Percentiles rank a stretch among this genome's conserved stretches.
phyloP scores from a whole-genome alignment of 306 rosid genomes.

The Quercus berberidifolia region DNA sequence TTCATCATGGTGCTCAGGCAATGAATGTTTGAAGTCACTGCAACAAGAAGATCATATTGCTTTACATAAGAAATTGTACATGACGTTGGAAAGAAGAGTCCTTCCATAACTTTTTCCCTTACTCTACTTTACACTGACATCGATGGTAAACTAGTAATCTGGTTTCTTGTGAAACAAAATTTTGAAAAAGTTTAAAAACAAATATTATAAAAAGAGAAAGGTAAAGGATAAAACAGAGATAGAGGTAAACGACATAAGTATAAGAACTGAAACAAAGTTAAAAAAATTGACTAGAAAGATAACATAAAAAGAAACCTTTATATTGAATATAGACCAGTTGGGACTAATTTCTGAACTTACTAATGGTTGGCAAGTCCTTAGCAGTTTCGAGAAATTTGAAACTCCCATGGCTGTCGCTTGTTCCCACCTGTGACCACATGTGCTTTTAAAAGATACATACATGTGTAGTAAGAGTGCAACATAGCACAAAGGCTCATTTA shows the following conservation, averaged over 20 bases:
- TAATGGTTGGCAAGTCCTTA: constrained; percentile 87
- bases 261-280: neutral
- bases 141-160: neutral
- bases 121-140: neutral
- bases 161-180: neutral
- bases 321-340: neutral
- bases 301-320: neutral
- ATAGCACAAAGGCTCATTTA: constrained; percentile 1
- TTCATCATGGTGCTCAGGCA: constrained; percentile 91
- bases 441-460: neutral
- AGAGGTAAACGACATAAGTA: neutral
- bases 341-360: constrained; percentile 49
- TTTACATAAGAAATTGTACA: constrained; percentile 3
- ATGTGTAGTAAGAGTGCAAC: neutral
- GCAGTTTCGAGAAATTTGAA: constrained; percentile 83
- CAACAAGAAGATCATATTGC: constrained; percentile 19
- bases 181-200: neutral
- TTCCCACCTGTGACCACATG: constrained; percentile 47
- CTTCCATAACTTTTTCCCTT: neutral
- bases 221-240: neutral
- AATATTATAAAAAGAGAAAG: neutral
- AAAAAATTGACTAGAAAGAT: neutral
- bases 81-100: neutral
- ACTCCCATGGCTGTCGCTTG: constrained; percentile 45
- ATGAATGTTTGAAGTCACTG: constrained; percentile 77